phyloP scores from a whole-genome alignment of 139 green algal species.

The Auxenochlorella protothecoides region DNA sequence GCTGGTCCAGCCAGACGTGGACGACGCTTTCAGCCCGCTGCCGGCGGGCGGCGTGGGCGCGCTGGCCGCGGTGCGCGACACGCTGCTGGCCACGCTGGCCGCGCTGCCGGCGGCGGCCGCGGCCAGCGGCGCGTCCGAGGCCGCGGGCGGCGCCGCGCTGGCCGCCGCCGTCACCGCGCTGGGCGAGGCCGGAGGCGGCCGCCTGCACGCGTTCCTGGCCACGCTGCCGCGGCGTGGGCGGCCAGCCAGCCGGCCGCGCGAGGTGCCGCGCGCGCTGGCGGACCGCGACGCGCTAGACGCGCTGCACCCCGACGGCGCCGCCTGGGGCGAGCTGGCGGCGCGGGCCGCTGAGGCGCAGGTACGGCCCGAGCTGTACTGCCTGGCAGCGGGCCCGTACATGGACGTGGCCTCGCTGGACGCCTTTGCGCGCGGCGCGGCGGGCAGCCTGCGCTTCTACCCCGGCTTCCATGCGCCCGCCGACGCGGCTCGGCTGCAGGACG shows the following conservation, averaged over 20 bases:
- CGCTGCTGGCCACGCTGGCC: no score
- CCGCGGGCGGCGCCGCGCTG: no score
- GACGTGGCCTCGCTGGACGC: slow-evolving; percentile 60
- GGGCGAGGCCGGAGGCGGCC: slow-evolving; percentile 43
- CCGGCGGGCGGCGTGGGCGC: slow-evolving; percentile 21
- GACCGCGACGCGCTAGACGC: slow-evolving; percentile 32
- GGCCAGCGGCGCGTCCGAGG: no score
- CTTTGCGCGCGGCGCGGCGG: slow-evolving; percentile 49
- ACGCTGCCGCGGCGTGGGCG: slow-evolving; percentile 47
- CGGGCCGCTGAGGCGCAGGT: slow-evolving; percentile 62
- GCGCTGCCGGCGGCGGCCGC: no score
- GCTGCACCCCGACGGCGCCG: slow-evolving; percentile 52
- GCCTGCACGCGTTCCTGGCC: slow-evolving; percentile 66
- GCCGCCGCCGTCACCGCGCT: background rate
- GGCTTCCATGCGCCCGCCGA: slow-evolving; percentile 56
- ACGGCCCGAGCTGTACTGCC: slow-evolving; percentile 53
- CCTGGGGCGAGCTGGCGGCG: slow-evolving; percentile 40
- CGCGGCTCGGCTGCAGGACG: slow-evolving; percentile 68
- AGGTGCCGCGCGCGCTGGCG: slow-evolving; percentile 15
- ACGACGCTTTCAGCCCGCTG: slow-evolving; percentile 40
- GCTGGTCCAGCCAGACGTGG: slow-evolving; percentile 67
- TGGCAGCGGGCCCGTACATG: slow-evolving; percentile 41
- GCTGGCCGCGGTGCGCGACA: no score
- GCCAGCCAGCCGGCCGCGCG: slow-evolving; percentile 43
- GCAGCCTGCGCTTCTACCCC: slow-evolving; percentile 66